These are phyloP conservation scores for Fonsecaea pugnacius DNA, from an alignment of 2,329 filamentous ascomycete species.

Conservation along the genomic window DNA sequence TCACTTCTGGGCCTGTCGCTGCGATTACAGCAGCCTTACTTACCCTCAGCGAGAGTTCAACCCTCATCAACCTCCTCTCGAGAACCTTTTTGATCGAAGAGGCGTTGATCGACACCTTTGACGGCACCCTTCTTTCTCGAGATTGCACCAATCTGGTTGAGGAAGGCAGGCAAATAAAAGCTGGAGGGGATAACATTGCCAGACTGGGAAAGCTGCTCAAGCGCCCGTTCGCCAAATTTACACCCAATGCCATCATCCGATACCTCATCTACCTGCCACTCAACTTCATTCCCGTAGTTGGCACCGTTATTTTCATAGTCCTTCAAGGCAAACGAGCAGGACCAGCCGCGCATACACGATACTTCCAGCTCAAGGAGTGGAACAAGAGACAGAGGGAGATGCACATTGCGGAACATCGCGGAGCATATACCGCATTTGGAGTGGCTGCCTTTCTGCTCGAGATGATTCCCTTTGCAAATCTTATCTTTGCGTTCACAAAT, in stretches of 20 bases:
- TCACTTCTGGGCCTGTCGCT: constrained; percentile 79
- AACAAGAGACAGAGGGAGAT: constrained; percentile 64
- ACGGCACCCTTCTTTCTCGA: constrained; percentile 66
- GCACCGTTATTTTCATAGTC: constrained; percentile 78
- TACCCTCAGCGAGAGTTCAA: constrained; percentile 61
- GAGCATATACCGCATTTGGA: constrained; percentile 80
- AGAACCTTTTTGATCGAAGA: constrained; percentile 79
- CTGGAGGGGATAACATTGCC: constrained; percentile 56
- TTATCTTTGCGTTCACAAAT: constrained; percentile 89
- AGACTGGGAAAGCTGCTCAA: constrained; percentile 62
- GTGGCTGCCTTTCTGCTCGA: constrained; percentile 82
- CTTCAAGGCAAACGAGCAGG: constrained; percentile 68
- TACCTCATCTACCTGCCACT: constrained; percentile 86
- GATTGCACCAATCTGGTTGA: constrained; percentile 67
- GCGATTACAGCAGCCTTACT: constrained; percentile 65
- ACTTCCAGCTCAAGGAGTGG: constrained; percentile 93
- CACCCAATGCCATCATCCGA: constrained; percentile 66
- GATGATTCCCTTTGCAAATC: constrained; percentile 79
- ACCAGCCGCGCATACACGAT: constrained; percentile 64
- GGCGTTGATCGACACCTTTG: constrained; percentile 85
- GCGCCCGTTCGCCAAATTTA: constrained; percentile 60
- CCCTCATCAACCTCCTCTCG: constrained; percentile 57
- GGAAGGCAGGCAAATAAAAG: constrained; percentile 73
- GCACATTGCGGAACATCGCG: constrained; percentile 72
- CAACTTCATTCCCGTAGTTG: constrained; percentile 90